These are phyloP conservation scores for Saksenaea vasiformis DNA, from an alignment of 371 early-diverging fungal species.

Conservation along the genomic window DNA sequence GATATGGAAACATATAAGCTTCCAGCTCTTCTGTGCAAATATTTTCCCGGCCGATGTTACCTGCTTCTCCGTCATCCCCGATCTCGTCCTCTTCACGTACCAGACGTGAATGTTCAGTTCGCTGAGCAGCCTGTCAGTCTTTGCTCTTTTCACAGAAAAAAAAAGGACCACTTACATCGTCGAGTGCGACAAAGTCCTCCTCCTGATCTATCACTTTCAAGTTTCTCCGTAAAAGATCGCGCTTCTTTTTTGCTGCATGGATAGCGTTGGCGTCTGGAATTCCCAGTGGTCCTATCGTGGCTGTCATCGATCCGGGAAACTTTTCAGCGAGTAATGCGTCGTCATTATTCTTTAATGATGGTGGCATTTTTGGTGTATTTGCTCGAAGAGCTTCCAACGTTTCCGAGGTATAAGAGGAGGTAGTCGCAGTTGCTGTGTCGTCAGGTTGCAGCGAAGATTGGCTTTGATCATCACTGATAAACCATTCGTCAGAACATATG, in stretches of 20 bases:
- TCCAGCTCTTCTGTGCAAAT: neutral
- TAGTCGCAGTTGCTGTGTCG: neutral
- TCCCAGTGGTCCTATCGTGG: slow-evolving; percentile 14
- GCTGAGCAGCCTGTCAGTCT: neutral
- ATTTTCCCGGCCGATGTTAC: neutral
- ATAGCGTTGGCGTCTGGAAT: slow-evolving; percentile 54
- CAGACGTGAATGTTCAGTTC: slow-evolving; percentile 33
- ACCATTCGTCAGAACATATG: neutral
- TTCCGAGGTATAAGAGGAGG: slow-evolving; percentile 30
- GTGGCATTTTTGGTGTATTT: slow-evolving; percentile 40
- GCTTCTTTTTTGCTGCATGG: slow-evolving; percentile 54
- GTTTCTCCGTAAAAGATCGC: slow-evolving; percentile 50
- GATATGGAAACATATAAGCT: neutral
- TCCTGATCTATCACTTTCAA: slow-evolving; percentile 30
- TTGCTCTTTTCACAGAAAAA: neutral
- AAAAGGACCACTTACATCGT: slow-evolving; percentile 22
- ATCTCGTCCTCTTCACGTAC: slow-evolving; percentile 59
- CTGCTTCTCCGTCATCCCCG: slow-evolving; percentile 55
- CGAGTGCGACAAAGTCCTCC: slow-evolving; percentile 42
- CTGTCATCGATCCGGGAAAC: slow-evolving; percentile 38
- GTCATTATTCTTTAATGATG: slow-evolving; percentile 21
- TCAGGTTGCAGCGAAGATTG: slow-evolving; percentile 5
- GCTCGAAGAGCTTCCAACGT: slow-evolving; percentile 32
- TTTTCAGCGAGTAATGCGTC: slow-evolving; percentile 44
- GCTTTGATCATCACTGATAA: neutral